These are phyloP conservation scores for Papiliotrema nemorosa DNA, from an alignment of 1,284 basidiomycete genomes.

Conservation along the genomic window DNA sequence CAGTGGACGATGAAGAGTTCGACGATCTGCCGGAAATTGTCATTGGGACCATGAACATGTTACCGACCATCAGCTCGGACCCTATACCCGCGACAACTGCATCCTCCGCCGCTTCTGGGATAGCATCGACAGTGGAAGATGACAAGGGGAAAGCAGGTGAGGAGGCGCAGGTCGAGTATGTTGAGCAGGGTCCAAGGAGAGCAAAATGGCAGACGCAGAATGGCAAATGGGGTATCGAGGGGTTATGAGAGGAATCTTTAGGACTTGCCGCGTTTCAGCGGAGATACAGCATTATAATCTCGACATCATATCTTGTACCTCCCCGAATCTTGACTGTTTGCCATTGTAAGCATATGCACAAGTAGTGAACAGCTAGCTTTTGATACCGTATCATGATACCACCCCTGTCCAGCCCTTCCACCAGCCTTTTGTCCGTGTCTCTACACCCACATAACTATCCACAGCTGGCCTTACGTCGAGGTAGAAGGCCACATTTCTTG, in stretches of 20 bases:
- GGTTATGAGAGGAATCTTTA: not conserved
- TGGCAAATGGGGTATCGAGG: not conserved
- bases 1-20: constrained; percentile 7
- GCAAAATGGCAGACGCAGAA: not conserved
- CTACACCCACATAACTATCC: constrained; percentile 83
- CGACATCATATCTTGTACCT: too few relatives aligned
- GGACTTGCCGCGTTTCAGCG: not conserved
- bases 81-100: not conserved
- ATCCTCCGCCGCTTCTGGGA: not conserved
- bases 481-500: constrained; percentile 64
- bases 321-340: too few relatives aligned
- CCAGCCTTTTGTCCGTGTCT: constrained; percentile 57
- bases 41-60: constrained; percentile 3
- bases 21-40: constrained; percentile 13
- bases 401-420: constrained; percentile 17
- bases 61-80: not conserved
- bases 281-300: not conserved
- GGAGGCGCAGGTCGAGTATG: not conserved
- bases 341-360: not conserved
- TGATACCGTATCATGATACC: too few relatives aligned
- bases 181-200: not conserved
- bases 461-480: constrained; percentile 91
- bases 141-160: not conserved
- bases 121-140: not conserved
- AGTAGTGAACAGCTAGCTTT: not conserved